These are phyloP conservation scores for Euphorbia lathyris DNA, from an alignment of 345 rosid species.

Conservation along the genomic window DNA sequence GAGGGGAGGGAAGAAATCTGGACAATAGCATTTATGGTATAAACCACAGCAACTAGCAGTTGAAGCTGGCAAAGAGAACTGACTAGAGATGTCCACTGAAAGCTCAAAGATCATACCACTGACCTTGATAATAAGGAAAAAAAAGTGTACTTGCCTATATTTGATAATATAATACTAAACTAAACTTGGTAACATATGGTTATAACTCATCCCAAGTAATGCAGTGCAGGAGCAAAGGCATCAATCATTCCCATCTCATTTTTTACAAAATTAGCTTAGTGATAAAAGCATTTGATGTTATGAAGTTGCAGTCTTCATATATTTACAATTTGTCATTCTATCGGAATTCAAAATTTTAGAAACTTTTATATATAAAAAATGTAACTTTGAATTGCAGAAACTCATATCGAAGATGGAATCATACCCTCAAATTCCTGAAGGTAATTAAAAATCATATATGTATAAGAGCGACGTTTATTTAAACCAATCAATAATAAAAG, in stretches of 20 bases:
- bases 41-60: neutral
- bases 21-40: neutral
- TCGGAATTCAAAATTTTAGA: neutral
- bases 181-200: neutral
- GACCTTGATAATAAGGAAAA: neutral
- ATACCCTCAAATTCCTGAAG: neutral
- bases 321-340: neutral
- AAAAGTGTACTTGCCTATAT: neutral
- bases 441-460: neutral
- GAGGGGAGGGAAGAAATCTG: neutral
- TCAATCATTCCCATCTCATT: neutral
- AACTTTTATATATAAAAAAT: neutral
- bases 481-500: neutral
- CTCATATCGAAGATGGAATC: neutral
- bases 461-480: neutral
- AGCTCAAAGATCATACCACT: neutral
- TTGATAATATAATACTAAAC: neutral
- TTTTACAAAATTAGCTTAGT: neutral
- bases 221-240: neutral
- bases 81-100: conserved; percentile 7
- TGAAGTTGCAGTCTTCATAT: neutral
- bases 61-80: neutral
- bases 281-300: neutral
- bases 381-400: neutral
- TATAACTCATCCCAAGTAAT: neutral